Base-by-base conservation (phyloP, 179 eudicot genomes). In the Gypsophila paniculata region DNA sequence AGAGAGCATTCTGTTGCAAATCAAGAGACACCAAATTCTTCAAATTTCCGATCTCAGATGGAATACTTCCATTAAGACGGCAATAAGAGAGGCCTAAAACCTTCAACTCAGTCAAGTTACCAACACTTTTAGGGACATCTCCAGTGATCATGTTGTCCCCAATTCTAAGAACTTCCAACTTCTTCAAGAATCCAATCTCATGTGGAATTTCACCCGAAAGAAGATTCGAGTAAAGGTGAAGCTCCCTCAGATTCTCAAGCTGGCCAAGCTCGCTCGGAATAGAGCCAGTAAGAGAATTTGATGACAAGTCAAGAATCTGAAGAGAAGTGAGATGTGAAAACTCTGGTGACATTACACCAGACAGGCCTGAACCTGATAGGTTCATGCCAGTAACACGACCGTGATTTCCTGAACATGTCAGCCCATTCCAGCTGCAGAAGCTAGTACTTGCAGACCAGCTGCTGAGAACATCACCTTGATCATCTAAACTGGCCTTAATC, bases 61-160 rank as follows among this genome's bases (percentile, higher is more conserved):
- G 96, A 57, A 92, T 82, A 48, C 79, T 92, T 78, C 98, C 98
- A 82, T 82, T 85, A 19, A 92, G 68, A 57, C 84, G 88, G 75
- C 98, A 92, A 67, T 81, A 88, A 82, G 88, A 86, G 70, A 90
- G 60, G 18, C 81, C 95, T 70, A 92, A 67, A 14, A 80, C 80
- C 77, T 71, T 84, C 60, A 92, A 52, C 65, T 87, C 90, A 17
- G 84, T 74, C 70, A 90, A 86, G 67, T 83, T 79, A 23, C 94
- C 89, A 75, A 90, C 75, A 65, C 72, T 74, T 17, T 75, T 54
- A 0, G 87, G 75, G 62, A 87, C 68, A 65, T 83, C 74, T 17
- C 96, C 98, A 2, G 76, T 73, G 7, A 93, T 72, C 82, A 81
- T 18, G 70, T 93, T 93, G 63, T 90, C 80, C 26, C 98, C 98